A percentile compares a stretch with the other conserved stretches of the same genome.
Evolutionary conservation across 2,329 filamentous ascomycete genomes (phyloP).

Genomic region (Tolypocladium pustulatum): DNA sequence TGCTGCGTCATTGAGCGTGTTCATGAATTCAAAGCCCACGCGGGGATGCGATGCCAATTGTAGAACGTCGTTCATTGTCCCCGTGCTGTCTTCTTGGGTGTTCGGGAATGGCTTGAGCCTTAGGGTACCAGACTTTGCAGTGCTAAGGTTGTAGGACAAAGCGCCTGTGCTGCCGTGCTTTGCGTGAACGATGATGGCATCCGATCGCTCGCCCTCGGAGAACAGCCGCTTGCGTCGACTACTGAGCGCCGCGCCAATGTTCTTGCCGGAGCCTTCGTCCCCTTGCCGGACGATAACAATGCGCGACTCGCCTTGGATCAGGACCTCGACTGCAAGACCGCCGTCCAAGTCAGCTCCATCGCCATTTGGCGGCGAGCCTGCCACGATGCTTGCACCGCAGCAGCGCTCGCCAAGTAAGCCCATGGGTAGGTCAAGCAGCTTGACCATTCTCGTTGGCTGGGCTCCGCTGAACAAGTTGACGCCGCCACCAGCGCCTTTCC

Average conservation of each 20-base stretch:
- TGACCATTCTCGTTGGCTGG: constrained; percentile 45
- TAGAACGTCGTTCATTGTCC: constrained; percentile 10
- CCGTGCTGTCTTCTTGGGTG: constrained; percentile 11
- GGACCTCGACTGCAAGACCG: constrained; percentile 39
- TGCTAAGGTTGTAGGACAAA: constrained; percentile 40
- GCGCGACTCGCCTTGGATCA: constrained; percentile 45
- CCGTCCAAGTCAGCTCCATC: constrained; percentile 15
- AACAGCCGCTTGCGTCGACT: constrained; percentile 23
- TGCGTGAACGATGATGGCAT: constrained; percentile 46
- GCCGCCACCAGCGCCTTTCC: constrained; percentile 36
- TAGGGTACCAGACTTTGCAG: constrained; percentile 27
- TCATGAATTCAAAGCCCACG: constrained; percentile 38
- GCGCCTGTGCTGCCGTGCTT: constrained; percentile 26
- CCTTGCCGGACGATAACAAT: constrained; percentile 44
- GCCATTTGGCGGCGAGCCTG: constrained; percentile 18
- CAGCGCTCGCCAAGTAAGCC: constrained; percentile 48
- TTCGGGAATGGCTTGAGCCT: constrained; percentile 18
- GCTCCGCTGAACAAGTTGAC: constrained; percentile 46
- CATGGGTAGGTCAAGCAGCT: constrained; percentile 39
- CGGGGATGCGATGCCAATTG: constrained; percentile 18
- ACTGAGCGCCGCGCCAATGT: constrained; percentile 26
- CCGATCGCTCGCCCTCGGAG: constrained; percentile 29
- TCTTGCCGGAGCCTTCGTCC: constrained; percentile 34
- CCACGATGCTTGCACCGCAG: constrained; percentile 37
- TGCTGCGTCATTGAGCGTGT: constrained; percentile 40